Evolutionary conservation across 495 filamentous ascomycete species (phyloP), one percentile per base, ranked within the genome.

Genomic region (Lophiotrema nucula): DNA sequence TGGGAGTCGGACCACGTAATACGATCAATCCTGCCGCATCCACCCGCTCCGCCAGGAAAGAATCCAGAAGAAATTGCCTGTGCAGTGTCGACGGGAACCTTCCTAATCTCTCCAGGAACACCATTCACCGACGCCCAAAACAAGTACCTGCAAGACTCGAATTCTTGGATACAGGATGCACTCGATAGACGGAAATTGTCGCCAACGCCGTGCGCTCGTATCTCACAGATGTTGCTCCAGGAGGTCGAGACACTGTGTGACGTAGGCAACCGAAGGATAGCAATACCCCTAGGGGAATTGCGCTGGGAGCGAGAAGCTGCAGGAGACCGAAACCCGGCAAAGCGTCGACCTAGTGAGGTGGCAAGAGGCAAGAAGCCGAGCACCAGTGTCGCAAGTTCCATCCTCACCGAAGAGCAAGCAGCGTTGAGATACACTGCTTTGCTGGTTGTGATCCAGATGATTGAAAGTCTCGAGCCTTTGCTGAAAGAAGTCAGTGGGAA

Each of bases 221-320:
- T 95, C 37, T 83, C 84, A 2, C 79, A 88, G n/a, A 76, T 86
- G 33, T 79, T 96, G 56, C 76, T 92, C n/a, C 85, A 90, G 64
- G 89, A 95, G 67, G 78, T 85, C 26, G 87, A 95, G 44, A 67
- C 72, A 19, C 72, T 96, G n/a, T 77, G 77, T 22, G 83, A 85
- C 31, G 76, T 92, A 19, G 87, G 85, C 25, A 84, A 79, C 51
- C 83, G 86, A 53, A 83, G 92, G 43, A 77, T 96, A 27, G 92
- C 90, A 22, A 84, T 97, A 15, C 92, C 92, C 10, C 77, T 97
- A 1, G 86, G 89, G 38, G 87, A 95, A 67, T 77, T 92, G 53
- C 84, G 89, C 39, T 96, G 92, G 92, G 92, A 96, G 72, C 79
- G 83, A 28, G 90, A 91, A 65, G 79, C 77, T n/a, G 78, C 81